Conservation (phyloP, 306 rosid genomes). For the Vigna trinervia region DNA sequence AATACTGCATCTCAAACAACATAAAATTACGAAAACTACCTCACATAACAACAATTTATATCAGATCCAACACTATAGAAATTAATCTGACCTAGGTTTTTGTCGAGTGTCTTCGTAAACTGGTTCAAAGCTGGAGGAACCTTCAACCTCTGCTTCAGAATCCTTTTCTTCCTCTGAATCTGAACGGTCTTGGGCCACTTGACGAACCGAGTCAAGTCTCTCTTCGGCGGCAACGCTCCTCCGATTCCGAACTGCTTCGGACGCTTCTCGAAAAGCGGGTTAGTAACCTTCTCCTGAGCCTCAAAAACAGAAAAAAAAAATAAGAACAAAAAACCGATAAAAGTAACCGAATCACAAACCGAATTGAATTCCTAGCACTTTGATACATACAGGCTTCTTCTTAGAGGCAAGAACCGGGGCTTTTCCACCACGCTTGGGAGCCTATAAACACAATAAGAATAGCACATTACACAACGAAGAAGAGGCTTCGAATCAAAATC, state of each 20-base stretch:
- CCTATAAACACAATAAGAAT: constrained; percentile 34
- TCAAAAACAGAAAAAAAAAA: neutral
- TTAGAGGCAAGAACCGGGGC: constrained; percentile 51
- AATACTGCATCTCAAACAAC: neutral
- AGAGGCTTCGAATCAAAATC: neutral
- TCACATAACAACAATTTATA: neutral
- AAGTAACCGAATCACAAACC: neutral
- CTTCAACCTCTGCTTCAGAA: constrained; percentile 73
- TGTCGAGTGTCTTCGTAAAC: constrained; percentile 83
- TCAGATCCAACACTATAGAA: neutral
- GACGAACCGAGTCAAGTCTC: constrained; percentile 69
- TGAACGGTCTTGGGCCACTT: constrained; percentile 72
- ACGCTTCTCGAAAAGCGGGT: constrained; percentile 73
- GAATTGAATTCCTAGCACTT: neutral
- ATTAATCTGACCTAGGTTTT: constrained; percentile 59
- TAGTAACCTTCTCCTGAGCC: constrained; percentile 64
- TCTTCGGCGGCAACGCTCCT: constrained; percentile 84
- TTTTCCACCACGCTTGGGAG: constrained; percentile 64
- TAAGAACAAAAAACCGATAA: no score
- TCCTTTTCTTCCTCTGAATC: constrained; percentile 71
- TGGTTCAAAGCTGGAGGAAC: constrained; percentile 83
- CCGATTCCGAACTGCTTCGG: constrained; percentile 81
- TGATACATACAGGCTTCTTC: constrained; percentile 55
- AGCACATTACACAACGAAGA: neutral
- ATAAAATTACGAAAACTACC: neutral